Percentiles rank a stretch among this genome's conserved stretches.
These are phyloP conservation scores for Hygrophila difformis DNA, from an alignment of 257 asterid genomes.

Conservation along the genomic window DNA sequence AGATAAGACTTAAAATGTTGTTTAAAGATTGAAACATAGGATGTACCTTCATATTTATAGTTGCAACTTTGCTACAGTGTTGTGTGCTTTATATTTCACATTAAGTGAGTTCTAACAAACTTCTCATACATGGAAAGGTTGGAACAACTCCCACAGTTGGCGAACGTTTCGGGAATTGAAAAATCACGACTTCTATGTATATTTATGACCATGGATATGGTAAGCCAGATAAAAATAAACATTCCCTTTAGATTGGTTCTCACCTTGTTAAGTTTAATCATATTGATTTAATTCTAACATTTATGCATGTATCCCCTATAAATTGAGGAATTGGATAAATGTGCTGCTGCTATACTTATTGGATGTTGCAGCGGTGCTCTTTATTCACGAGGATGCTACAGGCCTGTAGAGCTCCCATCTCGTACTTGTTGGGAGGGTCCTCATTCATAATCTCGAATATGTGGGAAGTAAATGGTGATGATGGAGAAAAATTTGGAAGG, in stretches of 20 bases:
- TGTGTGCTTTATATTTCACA: not conserved
- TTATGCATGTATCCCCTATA: slow-evolving; percentile 75
- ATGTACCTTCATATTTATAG: slow-evolving; percentile 38
- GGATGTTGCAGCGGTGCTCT: slow-evolving; percentile 95
- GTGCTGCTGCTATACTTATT: slow-evolving; percentile 85
- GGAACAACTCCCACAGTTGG: slow-evolving; percentile 71
- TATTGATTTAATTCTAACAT: slow-evolving; percentile 23
- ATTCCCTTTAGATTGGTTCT: not conserved
- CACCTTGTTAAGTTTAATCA: not conserved
- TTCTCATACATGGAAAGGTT: slow-evolving; percentile 62
- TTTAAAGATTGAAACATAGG: slow-evolving; percentile 70
- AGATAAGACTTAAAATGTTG: slow-evolving; percentile 69
- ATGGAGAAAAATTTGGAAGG: slow-evolving; percentile 90
- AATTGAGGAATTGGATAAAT: slow-evolving; percentile 57
- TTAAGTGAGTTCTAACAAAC: slow-evolving; percentile 8
- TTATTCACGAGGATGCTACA: slow-evolving; percentile 49
- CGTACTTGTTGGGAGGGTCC: slow-evolving; percentile 75
- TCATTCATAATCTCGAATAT: slow-evolving; percentile 75
- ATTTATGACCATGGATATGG: slow-evolving; percentile 95
- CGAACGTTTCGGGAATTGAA: slow-evolving; percentile 64
- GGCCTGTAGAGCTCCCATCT: slow-evolving; percentile 79
- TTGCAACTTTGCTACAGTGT: not conserved
- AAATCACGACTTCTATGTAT: slow-evolving; percentile 79
- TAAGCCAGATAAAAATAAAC: slow-evolving; percentile 22
- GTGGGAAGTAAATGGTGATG: slow-evolving; percentile 97